Conservation (phyloP, 306 rosid genomes). For the Quercus dentata region DNA sequence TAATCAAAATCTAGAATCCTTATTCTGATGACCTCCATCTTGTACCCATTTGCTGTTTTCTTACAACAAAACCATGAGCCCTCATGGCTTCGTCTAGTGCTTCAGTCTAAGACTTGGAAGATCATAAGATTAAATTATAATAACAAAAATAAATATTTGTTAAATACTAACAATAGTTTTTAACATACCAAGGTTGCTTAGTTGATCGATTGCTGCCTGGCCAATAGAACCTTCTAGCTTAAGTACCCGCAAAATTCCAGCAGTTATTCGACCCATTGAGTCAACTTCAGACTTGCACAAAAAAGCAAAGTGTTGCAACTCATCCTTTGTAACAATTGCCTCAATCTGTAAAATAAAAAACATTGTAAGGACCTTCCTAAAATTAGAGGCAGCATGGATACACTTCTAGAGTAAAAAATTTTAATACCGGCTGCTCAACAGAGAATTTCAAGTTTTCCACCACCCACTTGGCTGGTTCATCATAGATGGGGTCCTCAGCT, state of each 20-base stretch:
- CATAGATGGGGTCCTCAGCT: slow-evolving; percentile 52
- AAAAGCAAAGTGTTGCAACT: slow-evolving; percentile 78
- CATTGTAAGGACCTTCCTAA: slow-evolving; percentile 18
- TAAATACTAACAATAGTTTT: slow-evolving; percentile 1
- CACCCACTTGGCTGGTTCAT: slow-evolving; percentile 63
- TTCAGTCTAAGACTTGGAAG: not conserved
- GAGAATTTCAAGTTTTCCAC: slow-evolving; percentile 84
- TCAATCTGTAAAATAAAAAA: slow-evolving; percentile 58
- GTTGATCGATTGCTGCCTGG: slow-evolving; percentile 77
- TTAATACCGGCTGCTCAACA: slow-evolving; percentile 75
- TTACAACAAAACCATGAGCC: not conserved
- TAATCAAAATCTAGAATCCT: not conserved
- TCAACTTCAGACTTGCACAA: slow-evolving; percentile 95
- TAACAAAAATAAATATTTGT: slow-evolving; percentile 1
- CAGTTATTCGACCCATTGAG: slow-evolving; percentile 85
- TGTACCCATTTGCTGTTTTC: not conserved
- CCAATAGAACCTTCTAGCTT: slow-evolving; percentile 92
- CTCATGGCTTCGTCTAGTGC: not conserved
- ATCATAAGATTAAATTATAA: slow-evolving; percentile 3
- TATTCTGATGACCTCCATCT: not conserved
- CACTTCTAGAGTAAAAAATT: slow-evolving; percentile 16
- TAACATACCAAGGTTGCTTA: slow-evolving; percentile 73
- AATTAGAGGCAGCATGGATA: not conserved
- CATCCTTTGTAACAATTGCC: slow-evolving; percentile 87
- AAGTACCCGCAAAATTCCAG: slow-evolving; percentile 72